Percentiles rank a stretch among this genome's conserved stretches.
Conservation (phyloP, 495 filamentous ascomycete genomes). For the Amniculicola lignicola region DNA sequence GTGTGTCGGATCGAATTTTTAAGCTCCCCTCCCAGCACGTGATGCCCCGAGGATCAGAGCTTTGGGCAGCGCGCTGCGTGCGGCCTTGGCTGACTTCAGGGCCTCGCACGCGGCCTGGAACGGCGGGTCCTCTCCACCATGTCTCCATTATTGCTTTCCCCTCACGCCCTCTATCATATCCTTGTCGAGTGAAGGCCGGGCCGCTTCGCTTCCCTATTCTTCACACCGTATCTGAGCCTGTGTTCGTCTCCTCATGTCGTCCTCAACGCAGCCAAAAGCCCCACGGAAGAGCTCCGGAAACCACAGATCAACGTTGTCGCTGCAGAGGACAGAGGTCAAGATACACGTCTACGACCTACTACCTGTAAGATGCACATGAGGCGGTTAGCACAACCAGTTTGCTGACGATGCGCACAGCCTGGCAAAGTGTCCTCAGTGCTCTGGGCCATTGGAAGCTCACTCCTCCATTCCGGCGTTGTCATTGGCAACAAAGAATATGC, state of each 20-base stretch:
- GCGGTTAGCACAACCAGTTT: background rate
- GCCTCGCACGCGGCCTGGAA: background rate
- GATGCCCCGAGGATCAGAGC: too few relatives aligned
- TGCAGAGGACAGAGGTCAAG: constrained; percentile 66
- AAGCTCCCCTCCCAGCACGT: background rate
- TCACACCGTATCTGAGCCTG: background rate
- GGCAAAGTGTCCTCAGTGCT: constrained; percentile 64
- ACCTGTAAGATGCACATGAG: constrained; percentile 50
- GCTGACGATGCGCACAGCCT: constrained; percentile 46
- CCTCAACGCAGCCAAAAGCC: constrained; percentile 29
- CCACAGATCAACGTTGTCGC: constrained; percentile 56
- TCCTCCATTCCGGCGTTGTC: constrained; percentile 77
- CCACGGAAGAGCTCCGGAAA: constrained; percentile 30
- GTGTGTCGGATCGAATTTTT: constrained; percentile 5
- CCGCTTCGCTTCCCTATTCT: background rate
- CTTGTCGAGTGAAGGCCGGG: background rate
- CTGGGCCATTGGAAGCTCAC: constrained; percentile 67
- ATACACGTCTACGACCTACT: constrained; percentile 80
- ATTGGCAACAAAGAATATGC: constrained; percentile 75
- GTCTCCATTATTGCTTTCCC: background rate
- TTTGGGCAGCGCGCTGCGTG: background rate
- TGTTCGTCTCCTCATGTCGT: constrained; percentile 21
- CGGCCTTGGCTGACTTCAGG: constrained; percentile 1
- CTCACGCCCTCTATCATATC: background rate
- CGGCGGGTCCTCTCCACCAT: background rate